Evolutionary conservation across 768 basidiomycete genomes (phyloP).

Genomic region (Phaffia australis): DNA sequence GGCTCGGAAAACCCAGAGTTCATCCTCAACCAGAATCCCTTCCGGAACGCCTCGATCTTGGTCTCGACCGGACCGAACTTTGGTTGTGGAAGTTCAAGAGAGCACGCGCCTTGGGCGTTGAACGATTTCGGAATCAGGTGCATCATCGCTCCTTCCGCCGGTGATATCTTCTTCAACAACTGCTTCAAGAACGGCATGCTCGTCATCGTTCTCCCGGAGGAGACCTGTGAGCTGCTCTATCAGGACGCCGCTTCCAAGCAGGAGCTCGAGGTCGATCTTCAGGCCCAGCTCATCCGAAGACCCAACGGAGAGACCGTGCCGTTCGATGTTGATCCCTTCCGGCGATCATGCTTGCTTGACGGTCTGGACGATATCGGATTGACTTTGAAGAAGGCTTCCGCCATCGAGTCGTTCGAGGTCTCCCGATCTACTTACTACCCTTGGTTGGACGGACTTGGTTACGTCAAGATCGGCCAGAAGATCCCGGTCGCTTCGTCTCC

Average conservation of each 20-base stretch:
- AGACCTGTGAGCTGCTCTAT: constrained; percentile 59
- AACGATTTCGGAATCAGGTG: constrained; percentile 84
- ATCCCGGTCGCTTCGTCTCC: constrained; percentile 10
- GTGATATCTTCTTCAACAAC: constrained; percentile 72
- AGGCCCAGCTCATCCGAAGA: constrained; percentile 61
- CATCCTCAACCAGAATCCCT: constrained; percentile 68
- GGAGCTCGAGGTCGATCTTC: constrained; percentile 73
- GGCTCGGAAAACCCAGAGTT: constrained; percentile 68
- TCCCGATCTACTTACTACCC: constrained; percentile 71
- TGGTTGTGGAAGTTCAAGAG: constrained; percentile 79
- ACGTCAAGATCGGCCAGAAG: constrained; percentile 50
- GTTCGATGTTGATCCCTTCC: constrained; percentile 80
- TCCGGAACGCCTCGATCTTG: constrained; percentile 62
- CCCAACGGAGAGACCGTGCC: constrained; percentile 59
- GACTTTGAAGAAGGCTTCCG: constrained; percentile 65
- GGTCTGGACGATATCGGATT: constrained; percentile 84
- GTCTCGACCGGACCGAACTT: constrained; percentile 81
- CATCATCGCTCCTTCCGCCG: constrained; percentile 77
- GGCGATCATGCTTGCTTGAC: constrained; percentile 84
- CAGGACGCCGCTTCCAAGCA: constrained; percentile 64
- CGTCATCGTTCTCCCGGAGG: constrained; percentile 58
- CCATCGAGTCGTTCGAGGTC: constrained; percentile 71
- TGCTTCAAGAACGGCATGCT: constrained; percentile 91
- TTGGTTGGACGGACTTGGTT: constrained; percentile 94
- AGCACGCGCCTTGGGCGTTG: constrained; percentile 67